Percentiles rank a stretch among this genome's conserved stretches.
These are phyloP conservation scores for Leccinum barrowsii DNA, from an alignment of 768 basidiomycete species.

Conservation along the genomic window DNA sequence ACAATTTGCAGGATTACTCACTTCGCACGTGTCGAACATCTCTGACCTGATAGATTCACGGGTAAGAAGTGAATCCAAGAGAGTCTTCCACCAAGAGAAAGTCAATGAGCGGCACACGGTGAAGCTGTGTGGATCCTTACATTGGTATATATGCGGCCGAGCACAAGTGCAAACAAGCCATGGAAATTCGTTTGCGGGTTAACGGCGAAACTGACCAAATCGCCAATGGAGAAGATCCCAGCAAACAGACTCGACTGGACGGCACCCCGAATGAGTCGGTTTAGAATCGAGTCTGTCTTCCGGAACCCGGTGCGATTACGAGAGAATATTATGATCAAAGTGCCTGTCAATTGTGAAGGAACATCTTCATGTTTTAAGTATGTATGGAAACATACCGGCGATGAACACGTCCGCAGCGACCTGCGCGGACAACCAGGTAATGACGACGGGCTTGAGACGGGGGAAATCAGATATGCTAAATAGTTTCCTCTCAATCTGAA, in stretches of 20 bases:
- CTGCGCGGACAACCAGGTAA: neutral
- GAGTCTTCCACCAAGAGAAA: conserved; percentile 2
- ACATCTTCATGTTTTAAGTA: neutral
- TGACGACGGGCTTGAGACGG: neutral
- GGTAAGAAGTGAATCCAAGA: conserved; percentile 9
- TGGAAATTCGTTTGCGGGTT: neutral
- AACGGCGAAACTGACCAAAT: neutral
- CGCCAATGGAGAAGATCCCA: neutral
- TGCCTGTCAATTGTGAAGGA: neutral
- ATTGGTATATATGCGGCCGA: neutral
- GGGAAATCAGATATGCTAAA: neutral
- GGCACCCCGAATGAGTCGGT: neutral
- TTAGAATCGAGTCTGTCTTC: neutral
- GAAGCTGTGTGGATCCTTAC: neutral
- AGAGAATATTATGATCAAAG: neutral
- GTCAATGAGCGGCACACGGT: neutral
- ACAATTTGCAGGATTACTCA: neutral
- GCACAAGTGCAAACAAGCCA: neutral
- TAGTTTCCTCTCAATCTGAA: neutral
- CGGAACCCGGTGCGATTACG: neutral
- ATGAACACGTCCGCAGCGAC: neutral
- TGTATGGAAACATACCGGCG: neutral
- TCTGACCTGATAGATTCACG: neutral
- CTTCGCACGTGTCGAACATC: neutral
- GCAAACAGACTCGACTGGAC: neutral